A percentile compares a stretch with the other conserved stretches of the same genome.
These are phyloP conservation scores for Cladosporium sp. DNA, from an alignment of 2,329 filamentous ascomycete genomes.

Conservation along the genomic window DNA sequence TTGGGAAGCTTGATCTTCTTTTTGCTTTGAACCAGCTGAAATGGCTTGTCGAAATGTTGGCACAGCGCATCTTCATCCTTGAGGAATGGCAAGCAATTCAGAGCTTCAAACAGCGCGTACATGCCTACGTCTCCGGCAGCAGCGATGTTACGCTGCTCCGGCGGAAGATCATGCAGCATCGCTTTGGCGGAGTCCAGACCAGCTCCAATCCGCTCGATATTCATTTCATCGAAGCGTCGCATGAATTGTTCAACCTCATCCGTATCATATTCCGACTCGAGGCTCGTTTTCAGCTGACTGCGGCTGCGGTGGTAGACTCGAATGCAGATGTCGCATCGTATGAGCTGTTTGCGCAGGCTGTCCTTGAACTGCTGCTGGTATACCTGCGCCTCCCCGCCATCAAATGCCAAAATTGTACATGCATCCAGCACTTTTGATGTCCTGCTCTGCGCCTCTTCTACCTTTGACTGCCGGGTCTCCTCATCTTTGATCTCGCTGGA, in stretches of 20 bases:
- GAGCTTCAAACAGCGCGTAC: constrained; percentile 76
- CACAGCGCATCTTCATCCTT: constrained; percentile 47
- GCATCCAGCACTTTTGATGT: constrained; percentile 38
- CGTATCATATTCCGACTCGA: constrained; percentile 39
- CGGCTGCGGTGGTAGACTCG: constrained; percentile 43
- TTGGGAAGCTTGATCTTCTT: constrained; percentile 70
- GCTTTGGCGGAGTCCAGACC: constrained; percentile 38
- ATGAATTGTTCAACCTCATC: constrained; percentile 42
- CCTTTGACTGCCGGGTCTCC: constrained; percentile 22
- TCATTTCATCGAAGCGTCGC: constrained; percentile 40
- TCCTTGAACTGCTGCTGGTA: constrained; percentile 37
- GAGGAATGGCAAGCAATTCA: constrained; percentile 78
- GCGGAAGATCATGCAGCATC: constrained; percentile 39
- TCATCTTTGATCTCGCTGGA: constrained; percentile 22
- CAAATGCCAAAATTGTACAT: constrained; percentile 42
- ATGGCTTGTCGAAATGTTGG: constrained; percentile 71
- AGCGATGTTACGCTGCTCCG: constrained; percentile 45
- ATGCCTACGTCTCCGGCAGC: constrained; percentile 56
- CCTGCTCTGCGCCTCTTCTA: constrained; percentile 35
- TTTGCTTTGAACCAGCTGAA: constrained; percentile 70
- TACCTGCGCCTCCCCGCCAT: constrained; percentile 40
- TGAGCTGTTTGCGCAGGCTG: constrained; percentile 37
- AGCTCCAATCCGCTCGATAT: constrained; percentile 37
- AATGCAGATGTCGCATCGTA: constrained; percentile 45
- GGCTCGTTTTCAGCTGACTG: constrained; percentile 33